phyloP scores from a whole-genome alignment of 225 moss, liverwort and hornwort species.

The Lunularia cruciata region DNA sequence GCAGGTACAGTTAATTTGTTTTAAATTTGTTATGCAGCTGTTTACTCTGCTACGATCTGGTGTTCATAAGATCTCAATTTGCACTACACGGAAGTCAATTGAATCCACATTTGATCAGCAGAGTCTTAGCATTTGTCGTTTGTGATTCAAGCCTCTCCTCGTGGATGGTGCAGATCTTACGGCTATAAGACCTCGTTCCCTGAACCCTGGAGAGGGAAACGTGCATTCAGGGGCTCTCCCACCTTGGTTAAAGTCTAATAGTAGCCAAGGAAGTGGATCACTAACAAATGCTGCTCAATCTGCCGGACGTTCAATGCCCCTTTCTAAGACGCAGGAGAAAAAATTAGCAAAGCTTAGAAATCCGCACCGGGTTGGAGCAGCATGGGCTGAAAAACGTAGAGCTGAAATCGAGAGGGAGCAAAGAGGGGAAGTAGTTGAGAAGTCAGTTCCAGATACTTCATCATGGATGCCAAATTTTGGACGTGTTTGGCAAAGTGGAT shows the following conservation, averaged over 20 bases:
- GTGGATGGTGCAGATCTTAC: conserved; percentile 53
- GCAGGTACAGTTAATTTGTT: no score
- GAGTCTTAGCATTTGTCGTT: no score
- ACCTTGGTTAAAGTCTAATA: conserved; percentile 66
- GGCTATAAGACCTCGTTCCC: conserved; percentile 42
- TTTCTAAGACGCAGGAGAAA: conserved; percentile 68
- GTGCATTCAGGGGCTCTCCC: conserved; percentile 87
- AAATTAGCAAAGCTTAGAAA: conserved; percentile 79
- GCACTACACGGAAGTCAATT: no score
- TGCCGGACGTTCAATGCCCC: conserved; percentile 31
- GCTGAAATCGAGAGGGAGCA: conserved; percentile 70
- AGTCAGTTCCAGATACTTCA: conserved; percentile 9
- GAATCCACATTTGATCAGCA: no score
- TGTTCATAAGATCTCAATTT: no score
- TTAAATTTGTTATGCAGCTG: no score
- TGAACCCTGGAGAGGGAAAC: conserved; percentile 74
- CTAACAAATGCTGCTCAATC: conserved; percentile 24
- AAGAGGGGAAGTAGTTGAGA: conserved; percentile 44
- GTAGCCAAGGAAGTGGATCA: conserved; percentile 28
- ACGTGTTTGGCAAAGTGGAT: conserved; percentile 97
- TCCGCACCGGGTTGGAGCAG: conserved; percentile 93
- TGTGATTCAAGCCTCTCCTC: neutral
- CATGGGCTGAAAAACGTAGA: conserved; percentile 89
- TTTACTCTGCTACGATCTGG: no score
- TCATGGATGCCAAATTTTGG: conserved; percentile 94